Evolutionary conservation across 169 alveolate genomes (phyloP), one percentile per base, ranked within the genome.

Genomic region (Plasmodium gaboni): DNA sequence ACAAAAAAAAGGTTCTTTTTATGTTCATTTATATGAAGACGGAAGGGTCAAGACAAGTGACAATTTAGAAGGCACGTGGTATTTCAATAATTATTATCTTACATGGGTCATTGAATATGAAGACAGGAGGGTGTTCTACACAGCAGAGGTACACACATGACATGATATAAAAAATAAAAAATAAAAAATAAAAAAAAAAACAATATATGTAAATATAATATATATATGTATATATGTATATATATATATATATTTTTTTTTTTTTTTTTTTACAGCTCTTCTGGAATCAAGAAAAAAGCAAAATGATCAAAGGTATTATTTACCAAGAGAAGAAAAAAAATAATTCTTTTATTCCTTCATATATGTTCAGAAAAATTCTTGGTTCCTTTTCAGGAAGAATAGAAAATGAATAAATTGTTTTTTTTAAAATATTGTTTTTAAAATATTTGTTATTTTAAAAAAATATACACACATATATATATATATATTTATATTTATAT

Each of bases 201-300:
- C 2, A 51, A 13, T 9, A n/a, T 51, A 51, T 51, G 8, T 51
- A 51, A 4, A 51, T 51, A 51, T 51, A 8, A 13, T 51, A 13
- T 12, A 48, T 48, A 48, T 48, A 48, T 9, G 15, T 48, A 48
- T 51, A 51, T 51, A 51, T 51, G 9, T 51, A n/a, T 51, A 13
- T 13, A 51, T 51, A 10, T 3, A 19, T 3, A 0, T 59, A 3
- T 17, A 9, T 59, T 59, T 59, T n/a, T 17, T 22, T 42, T 48
- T 65, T 5, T 50, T 19, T 59, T 65, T 32, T 28, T 48, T 28
- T 51, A 8, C 65, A 74, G 88, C 90, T 80, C 7, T 42, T 80
- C 17, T 80, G 90, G 90, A 80, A 80, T 32, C 28, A 50, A 7
- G 83, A 80, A 2, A 53, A 80, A 12, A 80, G 90, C 73, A 80